These are phyloP conservation scores for Sporisorium iseilematis-ciliati DNA, from an alignment of 1,284 basidiomycete genomes.

Conservation along the genomic window DNA sequence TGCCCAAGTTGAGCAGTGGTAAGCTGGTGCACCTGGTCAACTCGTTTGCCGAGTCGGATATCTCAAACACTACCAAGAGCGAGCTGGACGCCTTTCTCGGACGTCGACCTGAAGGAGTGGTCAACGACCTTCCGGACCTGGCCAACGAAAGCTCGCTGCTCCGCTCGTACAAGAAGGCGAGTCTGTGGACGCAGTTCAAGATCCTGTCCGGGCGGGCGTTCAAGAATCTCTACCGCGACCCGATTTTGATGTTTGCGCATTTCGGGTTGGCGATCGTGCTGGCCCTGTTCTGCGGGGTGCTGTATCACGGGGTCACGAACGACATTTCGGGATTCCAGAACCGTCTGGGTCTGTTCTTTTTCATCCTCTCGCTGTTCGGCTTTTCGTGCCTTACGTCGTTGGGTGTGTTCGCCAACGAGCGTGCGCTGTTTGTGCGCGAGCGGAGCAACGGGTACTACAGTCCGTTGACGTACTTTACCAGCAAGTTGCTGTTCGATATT, in stretches of 20 bases:
- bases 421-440: slow-evolving; percentile 95
- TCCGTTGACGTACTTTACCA: slow-evolving; percentile 92
- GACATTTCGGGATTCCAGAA: slow-evolving; percentile 72
- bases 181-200: slow-evolving; percentile 87
- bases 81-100: slow-evolving; percentile 74
- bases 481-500: slow-evolving; percentile 95
- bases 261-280: slow-evolving; percentile 86
- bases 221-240: slow-evolving; percentile 91
- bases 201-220: slow-evolving; percentile 95
- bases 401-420: slow-evolving; percentile 90
- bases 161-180: slow-evolving; percentile 84
- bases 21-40: slow-evolving; percentile 82
- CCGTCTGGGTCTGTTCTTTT: slow-evolving; percentile 89
- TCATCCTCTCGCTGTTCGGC: slow-evolving; percentile 91
- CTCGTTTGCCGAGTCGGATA: slow-evolving; percentile 78
- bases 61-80: slow-evolving; percentile 76
- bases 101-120: slow-evolving; percentile 43
- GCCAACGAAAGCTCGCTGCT: slow-evolving; percentile 73
- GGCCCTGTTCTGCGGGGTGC: slow-evolving; percentile 85
- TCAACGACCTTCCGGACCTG: slow-evolving; percentile 36
- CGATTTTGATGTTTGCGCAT: slow-evolving; percentile 88
- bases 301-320: slow-evolving; percentile 82
- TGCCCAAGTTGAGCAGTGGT: slow-evolving; percentile 66
- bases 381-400: slow-evolving; percentile 94
- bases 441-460: slow-evolving; percentile 97